Percentiles rank a stretch among this genome's conserved stretches.
These are phyloP conservation scores for Naganishia liquefaciens DNA, from an alignment of 1,284 basidiomycete genomes.

Conservation along the genomic window DNA sequence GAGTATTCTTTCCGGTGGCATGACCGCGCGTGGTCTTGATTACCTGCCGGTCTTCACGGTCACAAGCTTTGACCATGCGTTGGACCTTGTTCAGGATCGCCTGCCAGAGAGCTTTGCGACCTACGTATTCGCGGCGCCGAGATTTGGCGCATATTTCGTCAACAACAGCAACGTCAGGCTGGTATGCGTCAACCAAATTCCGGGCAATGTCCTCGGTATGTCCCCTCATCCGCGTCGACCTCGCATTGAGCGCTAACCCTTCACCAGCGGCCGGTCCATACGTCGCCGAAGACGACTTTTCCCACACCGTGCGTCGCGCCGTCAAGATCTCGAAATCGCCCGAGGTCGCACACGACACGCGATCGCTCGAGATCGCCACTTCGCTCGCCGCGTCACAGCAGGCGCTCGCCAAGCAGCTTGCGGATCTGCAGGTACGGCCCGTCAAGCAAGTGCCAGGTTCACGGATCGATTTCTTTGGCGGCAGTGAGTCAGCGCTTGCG, in stretches of 20 bases:
- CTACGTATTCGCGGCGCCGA: constrained; percentile 29
- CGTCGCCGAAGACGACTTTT: constrained; percentile 17
- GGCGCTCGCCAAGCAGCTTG: not conserved
- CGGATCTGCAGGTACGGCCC: constrained; percentile 5
- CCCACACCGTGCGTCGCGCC: constrained; percentile 15
- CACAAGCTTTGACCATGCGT: constrained; percentile 27
- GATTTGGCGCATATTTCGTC: constrained; percentile 31
- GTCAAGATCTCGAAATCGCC: constrained; percentile 21
- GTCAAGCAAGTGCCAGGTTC: constrained; percentile 18
- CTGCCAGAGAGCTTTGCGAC: constrained; percentile 16
- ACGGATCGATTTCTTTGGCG: constrained; percentile 32
- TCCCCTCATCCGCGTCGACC: not conserved
- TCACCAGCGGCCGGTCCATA: constrained; percentile 27
- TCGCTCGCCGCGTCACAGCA: constrained; percentile 5
- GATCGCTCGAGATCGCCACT: too few relatives aligned
- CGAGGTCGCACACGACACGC: not conserved
- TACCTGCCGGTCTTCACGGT: constrained; percentile 30
- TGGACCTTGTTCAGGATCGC: constrained; percentile 30
- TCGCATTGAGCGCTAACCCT: not conserved
- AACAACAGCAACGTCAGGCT: constrained; percentile 19
- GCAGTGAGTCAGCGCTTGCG: constrained; percentile 25
- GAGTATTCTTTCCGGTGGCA: constrained; percentile 3
- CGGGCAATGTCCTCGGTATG: constrained; percentile 20
- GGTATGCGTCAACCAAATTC: constrained; percentile 30
- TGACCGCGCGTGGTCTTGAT: constrained; percentile 17